Evolutionary conservation across 805 yeast genomes (phyloP).

Genomic region (Cyberlindnera mississippiensis): DNA sequence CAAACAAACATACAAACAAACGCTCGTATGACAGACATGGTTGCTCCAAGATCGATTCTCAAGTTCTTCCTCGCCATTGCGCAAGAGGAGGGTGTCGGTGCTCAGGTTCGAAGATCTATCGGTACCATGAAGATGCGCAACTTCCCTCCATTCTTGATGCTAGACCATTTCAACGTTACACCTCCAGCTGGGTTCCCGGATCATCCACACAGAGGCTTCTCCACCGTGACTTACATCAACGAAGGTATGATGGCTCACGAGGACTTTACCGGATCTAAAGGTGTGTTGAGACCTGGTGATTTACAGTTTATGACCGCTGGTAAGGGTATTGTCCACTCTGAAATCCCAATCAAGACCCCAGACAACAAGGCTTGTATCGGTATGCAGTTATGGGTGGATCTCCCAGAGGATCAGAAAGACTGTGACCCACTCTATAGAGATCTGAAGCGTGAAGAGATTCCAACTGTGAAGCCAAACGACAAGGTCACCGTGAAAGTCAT

Average conservation of each 20-base stretch:
- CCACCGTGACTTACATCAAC: slow-evolving; percentile 66
- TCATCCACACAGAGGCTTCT: slow-evolving; percentile 82
- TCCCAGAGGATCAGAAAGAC: slow-evolving; percentile 60
- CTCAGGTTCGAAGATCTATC: slow-evolving; percentile 74
- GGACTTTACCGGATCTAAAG: slow-evolving; percentile 84
- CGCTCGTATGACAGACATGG: slow-evolving; percentile 16
- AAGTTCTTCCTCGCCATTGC: slow-evolving; percentile 57
- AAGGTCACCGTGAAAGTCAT: slow-evolving; percentile 66
- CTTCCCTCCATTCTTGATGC: slow-evolving; percentile 77
- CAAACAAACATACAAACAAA: neutral
- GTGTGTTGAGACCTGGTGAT: slow-evolving; percentile 76
- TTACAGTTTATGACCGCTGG: slow-evolving; percentile 95
- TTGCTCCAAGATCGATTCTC: slow-evolving; percentile 41
- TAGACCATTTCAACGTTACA: slow-evolving; percentile 69
- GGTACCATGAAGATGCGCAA: slow-evolving; percentile 66
- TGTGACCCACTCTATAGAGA: slow-evolving; percentile 76
- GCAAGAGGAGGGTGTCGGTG: slow-evolving; percentile 87
- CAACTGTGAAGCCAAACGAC: slow-evolving; percentile 61
- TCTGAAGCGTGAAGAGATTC: slow-evolving; percentile 64
- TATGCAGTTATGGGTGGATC: slow-evolving; percentile 85
- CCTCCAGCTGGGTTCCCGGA: slow-evolving; percentile 77
- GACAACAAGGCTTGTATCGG: slow-evolving; percentile 55
- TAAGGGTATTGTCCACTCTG: slow-evolving; percentile 79
- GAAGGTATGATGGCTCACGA: slow-evolving; percentile 73
- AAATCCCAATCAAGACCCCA: slow-evolving; percentile 65